Base-by-base conservation (phyloP, 768 basidiomycete genomes). In the Gymnopilus dilepis region DNA sequence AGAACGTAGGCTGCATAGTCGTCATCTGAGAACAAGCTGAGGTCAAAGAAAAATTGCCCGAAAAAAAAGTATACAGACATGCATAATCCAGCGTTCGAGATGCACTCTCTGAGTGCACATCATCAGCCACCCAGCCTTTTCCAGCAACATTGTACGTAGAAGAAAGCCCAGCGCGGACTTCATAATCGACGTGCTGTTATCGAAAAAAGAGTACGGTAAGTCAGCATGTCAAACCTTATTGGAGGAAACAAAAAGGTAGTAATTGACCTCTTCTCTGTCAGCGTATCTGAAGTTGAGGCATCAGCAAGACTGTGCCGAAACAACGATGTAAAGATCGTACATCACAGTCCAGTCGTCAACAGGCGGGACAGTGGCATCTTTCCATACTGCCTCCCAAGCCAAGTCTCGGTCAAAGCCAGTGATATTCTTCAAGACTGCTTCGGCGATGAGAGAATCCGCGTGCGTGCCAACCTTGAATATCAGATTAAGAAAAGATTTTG, bases 71-170 rank as follows among this genome's bases (percentile, higher is more conserved):
- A 2, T 22, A 74, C 84, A 58, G 66, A 91, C 91, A 94, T 0
- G 91, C 84, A 69, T 92, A 93, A 67, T 87, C 91, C 6, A 94
- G 78, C 0, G 91, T 94, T 48, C 92, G 80, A 15, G 90, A 92
- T 13, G 83, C 91, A 28, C 91, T 84, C 68, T 94, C 92, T 0
- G 90, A 89, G 69, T 94, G 91, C 17, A 90, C 72, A 62, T 94
- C 91, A 56, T 86, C 81, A 1, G 89, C 92, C 1, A 94, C 92
- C 86, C 87, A 94, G 7, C 91, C 92, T 17, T 83, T 80, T 24
- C 79, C 70, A 9, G 76, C 62, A 22, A 67, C 65, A 30, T 67
- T 81, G 65, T 92, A 94, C n/a, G 85, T 83, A 0, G 88, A 84
- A 0, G 86, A 84, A 21, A 94, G 74, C 0, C 92, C 92, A 0